A percentile compares a stretch with the other conserved stretches of the same genome.
Evolutionary conservation across 2,329 filamentous ascomycete species (phyloP).

Genomic region (Aaosphaeria arxii): DNA sequence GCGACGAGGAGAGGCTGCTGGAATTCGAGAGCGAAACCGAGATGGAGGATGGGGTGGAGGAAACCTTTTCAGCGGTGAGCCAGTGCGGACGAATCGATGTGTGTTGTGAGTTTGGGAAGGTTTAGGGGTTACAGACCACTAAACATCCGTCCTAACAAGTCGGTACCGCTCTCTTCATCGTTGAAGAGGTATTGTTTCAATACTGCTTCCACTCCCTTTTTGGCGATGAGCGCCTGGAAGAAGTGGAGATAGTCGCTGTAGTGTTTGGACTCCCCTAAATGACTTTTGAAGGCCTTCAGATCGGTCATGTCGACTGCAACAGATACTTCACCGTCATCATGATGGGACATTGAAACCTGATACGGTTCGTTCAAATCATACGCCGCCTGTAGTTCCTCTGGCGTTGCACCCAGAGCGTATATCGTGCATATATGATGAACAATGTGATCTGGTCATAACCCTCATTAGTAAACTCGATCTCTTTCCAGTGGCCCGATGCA

Average conservation of each 20-base stretch:
- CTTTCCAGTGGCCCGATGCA: no score
- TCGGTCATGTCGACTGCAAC: conserved; percentile 1
- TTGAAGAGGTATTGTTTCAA: conserved; percentile 16
- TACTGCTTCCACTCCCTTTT: conserved; percentile 10
- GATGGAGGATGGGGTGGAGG: conserved; percentile 76
- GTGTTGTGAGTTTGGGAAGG: not conserved
- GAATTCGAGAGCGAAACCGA: conserved; percentile 80
- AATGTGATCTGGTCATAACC: conserved; percentile 17
- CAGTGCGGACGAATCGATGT: not conserved
- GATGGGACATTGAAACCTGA: conserved; percentile 41
- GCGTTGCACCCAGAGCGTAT: conserved; percentile 15
- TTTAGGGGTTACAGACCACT: conserved; percentile 2
- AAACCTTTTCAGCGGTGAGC: conserved; percentile 49
- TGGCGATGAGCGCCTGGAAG: conserved; percentile 16
- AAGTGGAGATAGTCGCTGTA: conserved; percentile 16
- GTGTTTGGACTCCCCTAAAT: conserved; percentile 5
- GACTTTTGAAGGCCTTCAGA: conserved; percentile 5
- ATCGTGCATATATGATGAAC: conserved; percentile 21
- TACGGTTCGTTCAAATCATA: conserved; percentile 16
- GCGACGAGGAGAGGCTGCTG: conserved; percentile 73
- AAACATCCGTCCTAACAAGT: conserved; percentile 13
- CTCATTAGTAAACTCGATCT: not conserved
- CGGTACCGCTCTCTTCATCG: conserved; percentile 11
- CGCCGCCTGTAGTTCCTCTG: conserved; percentile 11
- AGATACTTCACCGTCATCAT: conserved; percentile 7